Conservation (phyloP, 2,329 filamentous ascomycete genomes). For the Colletotrichum truncatum region DNA sequence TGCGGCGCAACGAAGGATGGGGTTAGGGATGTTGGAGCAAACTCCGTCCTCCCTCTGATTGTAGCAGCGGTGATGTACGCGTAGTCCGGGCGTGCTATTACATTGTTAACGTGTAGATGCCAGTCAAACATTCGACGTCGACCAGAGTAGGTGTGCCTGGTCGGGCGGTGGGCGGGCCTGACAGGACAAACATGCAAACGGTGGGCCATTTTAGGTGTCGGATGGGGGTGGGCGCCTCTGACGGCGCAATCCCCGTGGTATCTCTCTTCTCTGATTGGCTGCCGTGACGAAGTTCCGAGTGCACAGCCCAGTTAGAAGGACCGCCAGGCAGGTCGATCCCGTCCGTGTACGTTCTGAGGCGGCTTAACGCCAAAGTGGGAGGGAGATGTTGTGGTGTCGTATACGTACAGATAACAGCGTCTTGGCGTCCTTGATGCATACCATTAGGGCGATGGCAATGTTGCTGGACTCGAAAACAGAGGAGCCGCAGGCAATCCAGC, state of each 20-base stretch:
- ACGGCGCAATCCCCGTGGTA: constrained; percentile 19
- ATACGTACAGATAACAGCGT: neutral
- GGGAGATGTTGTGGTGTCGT: neutral
- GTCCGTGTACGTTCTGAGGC: constrained; percentile 3
- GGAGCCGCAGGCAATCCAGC: neutral
- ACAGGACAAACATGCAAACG: constrained; percentile 7
- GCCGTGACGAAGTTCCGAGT: constrained; percentile 4
- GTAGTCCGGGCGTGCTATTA: neutral
- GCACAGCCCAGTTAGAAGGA: constrained; percentile 11
- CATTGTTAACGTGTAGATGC: no score
- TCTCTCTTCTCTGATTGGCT: constrained; percentile 1
- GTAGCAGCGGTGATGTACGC: neutral
- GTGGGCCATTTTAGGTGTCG: no score
- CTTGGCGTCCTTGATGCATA: neutral
- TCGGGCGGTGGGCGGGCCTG: constrained; percentile 11
- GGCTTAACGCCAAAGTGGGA: constrained; percentile 2
- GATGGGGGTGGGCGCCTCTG: constrained; percentile 2
- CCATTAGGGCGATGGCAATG: neutral
- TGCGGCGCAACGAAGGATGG: neutral
- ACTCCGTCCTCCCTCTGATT: neutral
- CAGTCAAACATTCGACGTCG: no score
- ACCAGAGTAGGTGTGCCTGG: neutral
- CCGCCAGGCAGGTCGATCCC: neutral
- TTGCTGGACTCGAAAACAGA: neutral
- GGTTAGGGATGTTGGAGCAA: no score